A percentile compares a stretch with the other conserved stretches of the same genome.
phyloP scores from a whole-genome alignment of 352 stramenopile genomes.

The Pythium catenulatum region DNA sequence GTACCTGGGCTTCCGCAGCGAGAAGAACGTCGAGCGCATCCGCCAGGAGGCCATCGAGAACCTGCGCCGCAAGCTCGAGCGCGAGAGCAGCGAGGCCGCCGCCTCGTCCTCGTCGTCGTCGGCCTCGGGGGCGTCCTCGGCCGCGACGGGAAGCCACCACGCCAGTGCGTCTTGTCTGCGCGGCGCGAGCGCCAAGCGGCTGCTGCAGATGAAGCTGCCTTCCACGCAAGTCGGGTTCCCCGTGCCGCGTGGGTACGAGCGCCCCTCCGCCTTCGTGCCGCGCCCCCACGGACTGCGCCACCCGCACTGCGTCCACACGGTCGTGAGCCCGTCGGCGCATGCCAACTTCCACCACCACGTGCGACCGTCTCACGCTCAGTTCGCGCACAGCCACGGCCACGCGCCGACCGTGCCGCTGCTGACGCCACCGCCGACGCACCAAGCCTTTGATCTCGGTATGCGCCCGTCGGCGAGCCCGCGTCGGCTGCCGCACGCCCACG shows the following conservation, averaged over 20 bases:
- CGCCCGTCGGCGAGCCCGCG: constrained; percentile 43
- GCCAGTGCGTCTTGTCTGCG: constrained; percentile 74
- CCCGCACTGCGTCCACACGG: constrained; percentile 27
- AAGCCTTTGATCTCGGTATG: constrained; percentile 76
- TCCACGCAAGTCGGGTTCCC: constrained; percentile 27
- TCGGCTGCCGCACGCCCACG: background rate
- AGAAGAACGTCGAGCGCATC: constrained; percentile 89
- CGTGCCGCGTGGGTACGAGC: constrained; percentile 8
- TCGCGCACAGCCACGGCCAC: background rate
- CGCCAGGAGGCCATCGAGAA: constrained; percentile 88
- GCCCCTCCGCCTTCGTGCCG: constrained; percentile 34
- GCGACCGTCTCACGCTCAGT: too few species aligned
- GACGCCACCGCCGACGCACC: constrained; percentile 66
- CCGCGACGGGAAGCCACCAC: too few species aligned
- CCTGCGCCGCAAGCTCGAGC: constrained; percentile 83
- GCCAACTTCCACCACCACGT: constrained; percentile 18
- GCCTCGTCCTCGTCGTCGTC: background rate
- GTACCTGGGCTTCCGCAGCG: constrained; percentile 88
- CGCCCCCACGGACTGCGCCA: background rate
- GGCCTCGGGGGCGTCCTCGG: background rate
- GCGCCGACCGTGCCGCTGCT: constrained; percentile 52
- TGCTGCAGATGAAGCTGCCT: constrained; percentile 82
- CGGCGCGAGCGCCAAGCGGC: constrained; percentile 83
- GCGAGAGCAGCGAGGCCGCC: constrained; percentile 58
- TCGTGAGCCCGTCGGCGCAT: constrained; percentile 21